Conservation (phyloP, 495 filamentous ascomycete genomes). For the Eremomyces bilateralis region DNA sequence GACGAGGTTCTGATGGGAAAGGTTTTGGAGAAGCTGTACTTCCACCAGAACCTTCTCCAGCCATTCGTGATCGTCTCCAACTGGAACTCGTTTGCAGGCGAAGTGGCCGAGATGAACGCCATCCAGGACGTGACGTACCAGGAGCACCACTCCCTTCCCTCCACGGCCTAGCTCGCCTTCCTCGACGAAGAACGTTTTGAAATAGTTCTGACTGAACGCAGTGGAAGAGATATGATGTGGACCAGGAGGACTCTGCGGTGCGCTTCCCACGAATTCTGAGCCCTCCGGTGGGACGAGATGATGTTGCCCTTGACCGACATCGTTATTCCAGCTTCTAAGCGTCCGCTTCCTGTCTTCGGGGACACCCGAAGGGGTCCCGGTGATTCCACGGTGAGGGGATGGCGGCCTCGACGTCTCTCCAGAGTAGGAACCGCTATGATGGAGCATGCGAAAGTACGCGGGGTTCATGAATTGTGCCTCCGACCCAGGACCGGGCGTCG, state of each 20-base stretch:
- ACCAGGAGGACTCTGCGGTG: slow-evolving; percentile 17
- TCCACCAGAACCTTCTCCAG: slow-evolving; percentile 82
- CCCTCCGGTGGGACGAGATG: slow-evolving; percentile 14
- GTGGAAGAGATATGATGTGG: slow-evolving; percentile 53
- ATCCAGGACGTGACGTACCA: slow-evolving; percentile 80
- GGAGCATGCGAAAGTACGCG: slow-evolving; percentile 86
- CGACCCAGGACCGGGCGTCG: slow-evolving; percentile 11
- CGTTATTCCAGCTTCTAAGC: neutral
- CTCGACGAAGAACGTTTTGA: slow-evolving; percentile 74
- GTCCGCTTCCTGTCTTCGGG: neutral
- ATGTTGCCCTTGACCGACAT: neutral
- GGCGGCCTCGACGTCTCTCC: slow-evolving; percentile 24
- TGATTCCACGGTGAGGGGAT: slow-evolving; percentile 30
- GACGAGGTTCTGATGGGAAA: slow-evolving; percentile 89
- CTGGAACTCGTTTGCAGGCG: slow-evolving; percentile 90
- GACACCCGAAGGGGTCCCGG: slow-evolving; percentile 21
- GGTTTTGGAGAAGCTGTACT: slow-evolving; percentile 73
- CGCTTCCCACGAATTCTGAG: slow-evolving; percentile 32
- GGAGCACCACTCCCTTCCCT: slow-evolving; percentile 80
- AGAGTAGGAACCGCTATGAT: slow-evolving; percentile 34
- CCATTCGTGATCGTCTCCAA: slow-evolving; percentile 87
- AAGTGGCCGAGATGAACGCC: slow-evolving; percentile 72
- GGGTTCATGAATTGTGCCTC: slow-evolving; percentile 22
- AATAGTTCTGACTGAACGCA: slow-evolving; percentile 81
- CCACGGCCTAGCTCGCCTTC: slow-evolving; percentile 70